Conservation (phyloP, 2,329 filamentous ascomycete genomes). For the Arthrobotrys conoides region DNA sequence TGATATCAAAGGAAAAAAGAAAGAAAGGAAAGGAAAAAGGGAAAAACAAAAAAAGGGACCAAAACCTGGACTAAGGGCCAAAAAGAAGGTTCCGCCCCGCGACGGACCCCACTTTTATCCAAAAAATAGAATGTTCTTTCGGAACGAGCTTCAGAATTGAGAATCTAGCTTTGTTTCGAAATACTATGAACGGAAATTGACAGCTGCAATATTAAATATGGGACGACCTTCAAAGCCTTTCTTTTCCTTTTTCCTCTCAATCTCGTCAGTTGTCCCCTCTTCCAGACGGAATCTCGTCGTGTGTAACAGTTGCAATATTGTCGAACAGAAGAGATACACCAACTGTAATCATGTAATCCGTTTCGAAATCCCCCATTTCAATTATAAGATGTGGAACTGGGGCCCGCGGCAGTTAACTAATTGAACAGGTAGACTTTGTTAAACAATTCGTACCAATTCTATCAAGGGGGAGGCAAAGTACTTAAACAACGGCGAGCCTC, state of each 20-base stretch:
- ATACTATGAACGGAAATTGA: constrained; percentile 21
- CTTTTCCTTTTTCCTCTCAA: background rate
- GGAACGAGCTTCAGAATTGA: constrained; percentile 22
- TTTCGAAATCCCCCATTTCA: background rate
- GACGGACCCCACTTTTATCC: constrained; percentile 1
- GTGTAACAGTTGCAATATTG: background rate
- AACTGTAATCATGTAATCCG: background rate
- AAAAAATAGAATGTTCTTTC: constrained; percentile 21
- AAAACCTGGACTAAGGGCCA: background rate
- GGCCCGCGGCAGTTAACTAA: background rate
- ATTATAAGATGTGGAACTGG: background rate
- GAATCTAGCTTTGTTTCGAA: constrained; percentile 12
- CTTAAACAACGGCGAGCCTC: constrained; percentile 4
- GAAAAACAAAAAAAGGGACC: background rate
- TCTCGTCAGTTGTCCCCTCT: background rate
- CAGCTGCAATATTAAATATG: constrained; percentile 11
- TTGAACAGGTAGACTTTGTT: constrained; percentile 1
- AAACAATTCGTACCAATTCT: background rate
- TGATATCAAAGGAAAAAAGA: background rate
- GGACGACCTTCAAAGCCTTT: background rate
- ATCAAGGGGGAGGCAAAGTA: background rate
- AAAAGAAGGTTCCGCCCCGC: constrained; percentile 15
- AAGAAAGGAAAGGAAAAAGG: background rate
- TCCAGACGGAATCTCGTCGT: background rate
- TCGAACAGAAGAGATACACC: background rate